phyloP scores from a whole-genome alignment of 306 rosid species.

The Vigna mungo region DNA sequence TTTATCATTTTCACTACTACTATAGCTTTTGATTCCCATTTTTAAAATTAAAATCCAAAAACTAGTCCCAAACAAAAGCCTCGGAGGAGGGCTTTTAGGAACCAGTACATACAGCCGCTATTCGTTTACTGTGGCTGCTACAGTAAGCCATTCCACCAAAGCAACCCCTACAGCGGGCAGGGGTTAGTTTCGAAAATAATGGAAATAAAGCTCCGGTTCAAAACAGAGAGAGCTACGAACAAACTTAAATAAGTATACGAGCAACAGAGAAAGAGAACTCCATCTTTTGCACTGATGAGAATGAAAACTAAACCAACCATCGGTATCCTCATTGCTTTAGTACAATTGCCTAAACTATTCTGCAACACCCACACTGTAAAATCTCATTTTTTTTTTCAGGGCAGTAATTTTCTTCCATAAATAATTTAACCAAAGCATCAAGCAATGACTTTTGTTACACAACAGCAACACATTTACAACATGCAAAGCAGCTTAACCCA shows the following conservation, averaged over 20 bases:
- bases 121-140: too few relatives aligned
- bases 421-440: neutral
- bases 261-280: neutral
- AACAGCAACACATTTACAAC: neutral
- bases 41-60: too few relatives aligned
- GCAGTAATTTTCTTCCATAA: neutral
- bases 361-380: neutral
- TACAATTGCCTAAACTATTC: slow-evolving; percentile 20
- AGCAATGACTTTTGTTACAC: neutral
- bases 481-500: neutral
- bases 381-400: slow-evolving; percentile 5
- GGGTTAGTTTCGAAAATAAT: too few relatives aligned
- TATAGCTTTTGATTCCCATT: too few relatives aligned
- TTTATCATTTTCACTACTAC: too few relatives aligned
- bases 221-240: neutral
- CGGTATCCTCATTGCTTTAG: neutral
- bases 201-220: too few relatives aligned
- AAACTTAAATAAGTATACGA: neutral
- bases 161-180: too few relatives aligned
- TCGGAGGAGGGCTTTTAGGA: too few relatives aligned
- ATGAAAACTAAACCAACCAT: neutral
- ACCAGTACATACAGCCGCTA: too few relatives aligned
- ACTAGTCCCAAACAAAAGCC: too few relatives aligned
- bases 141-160: too few relatives aligned
- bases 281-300: neutral